phyloP scores from a whole-genome alignment of 2,329 filamentous ascomycete genomes.

The Penicillium glabrum region DNA sequence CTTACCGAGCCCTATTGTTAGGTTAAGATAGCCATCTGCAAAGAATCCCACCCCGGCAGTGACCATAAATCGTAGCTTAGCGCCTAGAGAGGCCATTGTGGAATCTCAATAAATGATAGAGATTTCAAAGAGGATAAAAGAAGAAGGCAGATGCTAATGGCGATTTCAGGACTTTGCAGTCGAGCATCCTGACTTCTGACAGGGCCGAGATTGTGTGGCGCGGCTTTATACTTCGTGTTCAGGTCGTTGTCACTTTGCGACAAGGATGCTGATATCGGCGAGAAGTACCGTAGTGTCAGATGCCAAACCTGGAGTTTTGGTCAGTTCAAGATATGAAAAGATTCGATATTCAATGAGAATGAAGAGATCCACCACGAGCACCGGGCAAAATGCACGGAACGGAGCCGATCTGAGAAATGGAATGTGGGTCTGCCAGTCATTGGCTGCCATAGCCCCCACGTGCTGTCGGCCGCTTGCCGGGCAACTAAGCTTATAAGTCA shows the following conservation, averaged over 20 bases:
- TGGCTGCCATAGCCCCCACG: constrained; percentile 9
- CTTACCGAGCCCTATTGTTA: constrained; percentile 27
- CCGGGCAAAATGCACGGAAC: not conserved
- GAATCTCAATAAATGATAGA: not conserved
- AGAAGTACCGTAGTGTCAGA: not conserved
- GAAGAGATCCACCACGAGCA: not conserved
- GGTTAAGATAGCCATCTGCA: constrained; percentile 28
- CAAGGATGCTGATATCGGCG: not conserved
- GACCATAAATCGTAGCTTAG: constrained; percentile 22
- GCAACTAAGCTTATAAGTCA: constrained; percentile 3
- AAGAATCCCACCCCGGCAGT: constrained; percentile 27
- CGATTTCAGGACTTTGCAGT: not conserved
- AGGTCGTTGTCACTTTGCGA: not conserved
- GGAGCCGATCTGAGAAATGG: not conserved
- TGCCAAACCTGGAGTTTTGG: not conserved
- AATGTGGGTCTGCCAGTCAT: constrained; percentile 1
- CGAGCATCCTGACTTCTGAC: not conserved
- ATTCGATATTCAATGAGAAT: not conserved
- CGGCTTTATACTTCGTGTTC: not conserved
- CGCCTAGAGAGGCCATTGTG: constrained; percentile 10
- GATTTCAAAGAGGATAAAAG: not conserved
- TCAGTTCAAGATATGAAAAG: not conserved
- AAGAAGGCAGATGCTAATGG: not conserved
- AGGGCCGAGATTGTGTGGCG: not conserved
- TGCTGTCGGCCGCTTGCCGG: constrained; percentile 4